phyloP scores from a whole-genome alignment of 495 filamentous ascomycete species.

The Aspergillus nanangensis region DNA sequence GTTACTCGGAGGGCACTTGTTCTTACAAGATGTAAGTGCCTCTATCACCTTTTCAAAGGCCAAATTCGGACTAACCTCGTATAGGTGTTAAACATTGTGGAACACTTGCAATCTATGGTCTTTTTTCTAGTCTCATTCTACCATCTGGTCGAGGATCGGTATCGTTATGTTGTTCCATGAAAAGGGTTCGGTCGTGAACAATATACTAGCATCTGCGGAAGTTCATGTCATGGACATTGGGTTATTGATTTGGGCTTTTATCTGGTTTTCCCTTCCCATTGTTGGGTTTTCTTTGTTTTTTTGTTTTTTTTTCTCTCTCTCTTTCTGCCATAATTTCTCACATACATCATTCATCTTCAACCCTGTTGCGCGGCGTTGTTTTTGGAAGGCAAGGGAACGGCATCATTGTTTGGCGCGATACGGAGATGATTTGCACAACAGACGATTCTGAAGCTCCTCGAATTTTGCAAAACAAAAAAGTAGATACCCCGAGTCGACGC shows the following conservation, averaged over 20 bases:
- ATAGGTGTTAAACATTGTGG: conserved; percentile 42
- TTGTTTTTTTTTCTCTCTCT: conserved; percentile 19
- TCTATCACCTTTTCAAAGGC: not conserved
- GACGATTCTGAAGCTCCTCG: conserved; percentile 45
- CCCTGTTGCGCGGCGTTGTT: conserved; percentile 26
- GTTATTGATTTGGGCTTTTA: conserved; percentile 17
- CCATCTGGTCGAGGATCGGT: not conserved
- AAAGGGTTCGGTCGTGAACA: conserved; percentile 15
- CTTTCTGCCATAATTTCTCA: conserved; percentile 9
- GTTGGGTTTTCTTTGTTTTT: conserved; percentile 7
- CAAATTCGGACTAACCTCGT: conserved; percentile 19
- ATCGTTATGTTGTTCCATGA: conserved; percentile 8
- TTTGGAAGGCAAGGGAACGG: conserved; percentile 39
- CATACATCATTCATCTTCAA: conserved; percentile 17
- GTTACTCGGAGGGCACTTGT: conserved; percentile 64
- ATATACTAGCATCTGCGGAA: conserved; percentile 32
- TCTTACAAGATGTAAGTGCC: conserved; percentile 81
- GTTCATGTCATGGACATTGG: conserved; percentile 15
- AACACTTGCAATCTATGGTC: conserved; percentile 16
- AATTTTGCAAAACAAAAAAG: conserved; percentile 43
- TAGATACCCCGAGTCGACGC: conserved; percentile 53
- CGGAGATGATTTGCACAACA: conserved; percentile 35
- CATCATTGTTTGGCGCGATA: conserved; percentile 45
- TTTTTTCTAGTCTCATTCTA: conserved; percentile 13
- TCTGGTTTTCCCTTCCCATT: not conserved